Conservation (phyloP, 176 grass and related monocot genomes). For the Zizania latifolia region DNA sequence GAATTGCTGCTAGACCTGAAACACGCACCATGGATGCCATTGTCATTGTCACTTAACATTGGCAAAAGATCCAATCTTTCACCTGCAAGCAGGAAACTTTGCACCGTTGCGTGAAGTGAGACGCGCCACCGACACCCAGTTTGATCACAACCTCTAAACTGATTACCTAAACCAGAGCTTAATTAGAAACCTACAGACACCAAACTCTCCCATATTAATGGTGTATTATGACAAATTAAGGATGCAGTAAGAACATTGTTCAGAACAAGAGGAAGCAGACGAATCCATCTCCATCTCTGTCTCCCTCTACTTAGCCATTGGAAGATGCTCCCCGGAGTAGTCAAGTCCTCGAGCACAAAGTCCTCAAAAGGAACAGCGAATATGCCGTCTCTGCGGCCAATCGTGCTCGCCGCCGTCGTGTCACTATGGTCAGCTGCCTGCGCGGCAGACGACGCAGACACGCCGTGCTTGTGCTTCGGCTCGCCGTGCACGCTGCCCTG, state of each 20-base stretch:
- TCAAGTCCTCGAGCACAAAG: background rate
- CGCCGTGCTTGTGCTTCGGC: too few species aligned
- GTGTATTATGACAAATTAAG: background rate
- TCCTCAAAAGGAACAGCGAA: background rate
- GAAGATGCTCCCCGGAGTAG: background rate
- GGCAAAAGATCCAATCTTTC: background rate
- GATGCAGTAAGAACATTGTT: background rate
- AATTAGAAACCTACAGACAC: too few species aligned
- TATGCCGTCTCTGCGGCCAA: background rate
- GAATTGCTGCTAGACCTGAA: background rate
- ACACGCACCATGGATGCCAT: background rate
- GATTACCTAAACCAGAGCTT: background rate
- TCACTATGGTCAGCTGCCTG: background rate
- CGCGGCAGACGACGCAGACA: background rate
- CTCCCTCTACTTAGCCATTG: constrained; percentile 3
- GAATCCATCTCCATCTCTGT: background rate
- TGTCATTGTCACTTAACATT: constrained; percentile 13
- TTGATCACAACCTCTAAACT: background rate
- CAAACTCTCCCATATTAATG: background rate
- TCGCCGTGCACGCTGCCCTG: too few species aligned
- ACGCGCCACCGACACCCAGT: constrained; percentile 14
- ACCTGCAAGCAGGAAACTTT: too few species aligned
- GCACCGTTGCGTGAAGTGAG: background rate
- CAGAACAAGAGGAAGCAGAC: background rate
- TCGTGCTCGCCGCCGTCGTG: constrained; percentile 19